These are phyloP conservation scores for Aphanomyces stellatus DNA, from an alignment of 352 stramenopile species.

Conservation along the genomic window DNA sequence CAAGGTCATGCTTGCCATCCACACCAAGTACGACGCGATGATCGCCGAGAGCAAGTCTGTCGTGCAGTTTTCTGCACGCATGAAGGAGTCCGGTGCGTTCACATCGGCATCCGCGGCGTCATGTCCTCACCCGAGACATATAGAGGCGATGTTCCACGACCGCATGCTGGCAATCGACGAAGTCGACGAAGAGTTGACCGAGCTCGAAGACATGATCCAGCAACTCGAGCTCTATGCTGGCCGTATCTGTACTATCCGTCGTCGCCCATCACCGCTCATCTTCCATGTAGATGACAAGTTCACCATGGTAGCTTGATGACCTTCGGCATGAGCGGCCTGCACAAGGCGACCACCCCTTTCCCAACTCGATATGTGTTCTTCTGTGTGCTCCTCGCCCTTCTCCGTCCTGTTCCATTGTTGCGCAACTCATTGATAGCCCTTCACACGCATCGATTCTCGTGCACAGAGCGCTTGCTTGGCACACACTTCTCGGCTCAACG, in stretches of 20 bases:
- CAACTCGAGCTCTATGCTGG: slow-evolving; percentile 72
- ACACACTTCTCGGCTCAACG: too few species aligned
- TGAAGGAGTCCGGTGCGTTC: slow-evolving; percentile 57
- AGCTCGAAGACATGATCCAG: slow-evolving; percentile 84
- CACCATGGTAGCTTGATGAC: neutral
- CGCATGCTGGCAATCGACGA: slow-evolving; percentile 75
- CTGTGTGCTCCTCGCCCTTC: too few species aligned
- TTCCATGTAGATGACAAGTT: slow-evolving; percentile 12
- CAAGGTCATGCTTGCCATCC: slow-evolving; percentile 45
- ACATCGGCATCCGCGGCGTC: neutral
- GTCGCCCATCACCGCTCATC: neutral
- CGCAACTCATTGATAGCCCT: too few species aligned
- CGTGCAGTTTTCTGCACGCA: slow-evolving; percentile 50
- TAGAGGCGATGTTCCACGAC: slow-evolving; percentile 47
- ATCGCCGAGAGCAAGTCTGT: slow-evolving; percentile 44
- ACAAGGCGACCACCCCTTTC: too few species aligned
- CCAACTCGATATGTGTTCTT: too few species aligned
- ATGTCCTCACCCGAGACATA: neutral
- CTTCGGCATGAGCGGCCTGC: neutral
- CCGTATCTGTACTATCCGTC: slow-evolving; percentile 40
- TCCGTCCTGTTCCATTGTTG: too few species aligned
- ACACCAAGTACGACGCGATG: slow-evolving; percentile 60
- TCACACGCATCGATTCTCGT: too few species aligned
- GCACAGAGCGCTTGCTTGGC: too few species aligned
- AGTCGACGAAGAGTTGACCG: slow-evolving; percentile 74